Evolutionary conservation across 108 stramenopile species (phyloP), one percentile per base, ranked within the genome.

Genomic region (Parietichytrium sp.): DNA sequence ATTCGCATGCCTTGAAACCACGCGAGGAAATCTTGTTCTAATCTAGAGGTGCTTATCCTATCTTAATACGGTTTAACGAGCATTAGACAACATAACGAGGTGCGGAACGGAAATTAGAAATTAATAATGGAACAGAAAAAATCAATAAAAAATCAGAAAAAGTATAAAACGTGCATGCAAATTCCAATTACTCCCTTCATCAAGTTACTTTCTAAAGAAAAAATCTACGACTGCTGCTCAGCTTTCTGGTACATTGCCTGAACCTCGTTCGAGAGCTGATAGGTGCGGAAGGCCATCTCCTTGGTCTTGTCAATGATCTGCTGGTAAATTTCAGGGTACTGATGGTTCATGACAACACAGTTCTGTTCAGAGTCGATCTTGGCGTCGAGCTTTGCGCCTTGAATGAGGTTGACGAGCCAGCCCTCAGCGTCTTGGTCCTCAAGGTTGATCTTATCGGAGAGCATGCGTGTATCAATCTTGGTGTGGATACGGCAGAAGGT

Each of bases 401-500:
- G 89, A 83, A 99, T 97, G 84, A 99, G 88, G 87, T 98, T 96
- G 30, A 97, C 98, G 83, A 98, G 96, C 97, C 96, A 99, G 48
- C 93, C 93, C 86, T 99, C 98, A 1, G 98, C 97, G 31, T 92
- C 92, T 8, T 91, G 92, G 55, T 90, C 85, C 80, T 96, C 91
- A 94, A 98, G 96, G 84, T 93, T 93, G 55, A 97, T 90, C 87
- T 96, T 95, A 31, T 92, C 91, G 4, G 96, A 96, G 80, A 99
- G 90, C 55, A 93, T 94, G 30, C 81, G 81, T 81, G 98, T 91
- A 84, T 98, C 97, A 84, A 99, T 94, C 90, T 95, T 96, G 89
- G 95, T 92, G 92, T 99, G 97, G 84, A 99, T 97, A 53, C 96
- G 90, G 85, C 98, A 99, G 86, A 96, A 97, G 78, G 97, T 98